A percentile compares a stretch with the other conserved stretches of the same genome.
Evolutionary conservation across 2,329 filamentous ascomycete species (phyloP).

Genomic region (Colletotrichum sp.): DNA sequence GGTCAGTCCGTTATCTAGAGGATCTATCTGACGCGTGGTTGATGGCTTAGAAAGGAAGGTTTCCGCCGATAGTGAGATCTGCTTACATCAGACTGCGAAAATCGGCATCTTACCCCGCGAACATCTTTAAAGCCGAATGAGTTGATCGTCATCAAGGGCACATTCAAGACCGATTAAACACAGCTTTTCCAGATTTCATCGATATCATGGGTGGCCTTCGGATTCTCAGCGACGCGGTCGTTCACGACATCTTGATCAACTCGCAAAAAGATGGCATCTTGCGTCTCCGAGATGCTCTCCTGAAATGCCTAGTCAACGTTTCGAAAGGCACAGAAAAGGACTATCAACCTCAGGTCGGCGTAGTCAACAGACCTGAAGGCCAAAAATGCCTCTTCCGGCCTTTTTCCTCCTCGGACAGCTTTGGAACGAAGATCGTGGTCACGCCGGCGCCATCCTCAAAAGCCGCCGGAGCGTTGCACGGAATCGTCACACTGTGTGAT

Average conservation of each 20-base stretch:
- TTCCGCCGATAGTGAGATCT: not conserved
- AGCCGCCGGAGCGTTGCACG: not conserved
- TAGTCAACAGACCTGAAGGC: slow-evolving; percentile 26
- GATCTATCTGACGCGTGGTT: not conserved
- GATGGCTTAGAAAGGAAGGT: not conserved
- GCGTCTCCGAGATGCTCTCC: slow-evolving; percentile 12
- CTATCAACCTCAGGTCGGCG: slow-evolving; percentile 25
- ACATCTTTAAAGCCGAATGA: not conserved
- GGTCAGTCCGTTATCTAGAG: not conserved
- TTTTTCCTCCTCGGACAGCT: slow-evolving; percentile 22
- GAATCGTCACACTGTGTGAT: slow-evolving; percentile 62
- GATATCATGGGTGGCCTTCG: not conserved
- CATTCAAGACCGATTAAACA: no score
- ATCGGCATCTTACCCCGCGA: not conserved
- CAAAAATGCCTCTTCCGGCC: slow-evolving; percentile 29
- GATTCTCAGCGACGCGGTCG: slow-evolving; percentile 20
- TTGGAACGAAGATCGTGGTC: slow-evolving; percentile 30
- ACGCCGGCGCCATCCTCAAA: not conserved
- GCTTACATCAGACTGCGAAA: not conserved
- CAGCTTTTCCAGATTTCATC: rapidly evolving
- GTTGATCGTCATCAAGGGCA: not conserved
- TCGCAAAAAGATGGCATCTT: slow-evolving; percentile 19
- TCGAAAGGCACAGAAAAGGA: slow-evolving; percentile 21
- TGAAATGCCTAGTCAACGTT: slow-evolving; percentile 20
- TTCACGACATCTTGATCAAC: slow-evolving; percentile 23